Conservation (phyloP, 495 filamentous ascomycete species). For the Thozetella sp. region DNA sequence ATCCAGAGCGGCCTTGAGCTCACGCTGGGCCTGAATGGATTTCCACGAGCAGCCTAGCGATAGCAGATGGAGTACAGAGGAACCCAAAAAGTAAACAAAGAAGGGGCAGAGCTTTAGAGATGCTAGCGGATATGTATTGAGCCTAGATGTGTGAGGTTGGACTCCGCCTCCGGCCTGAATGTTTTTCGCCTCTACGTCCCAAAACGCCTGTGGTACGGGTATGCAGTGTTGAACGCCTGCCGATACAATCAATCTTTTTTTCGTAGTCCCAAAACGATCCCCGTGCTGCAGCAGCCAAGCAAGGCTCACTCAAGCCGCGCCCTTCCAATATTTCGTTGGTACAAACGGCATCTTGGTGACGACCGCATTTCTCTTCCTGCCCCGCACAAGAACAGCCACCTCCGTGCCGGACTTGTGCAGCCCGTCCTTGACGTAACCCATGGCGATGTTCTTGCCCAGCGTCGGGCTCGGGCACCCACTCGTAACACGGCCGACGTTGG, state of each 20-base stretch:
- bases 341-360: slow-evolving; percentile 96
- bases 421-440: slow-evolving; percentile 88
- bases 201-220: neutral
- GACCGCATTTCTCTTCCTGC: slow-evolving; percentile 75
- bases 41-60: slow-evolving; percentile 3
- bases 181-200: neutral
- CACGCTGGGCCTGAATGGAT: slow-evolving; percentile 18
- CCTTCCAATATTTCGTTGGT: slow-evolving; percentile 73
- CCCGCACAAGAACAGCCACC: slow-evolving; percentile 77
- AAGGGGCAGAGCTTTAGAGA: neutral
- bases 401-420: slow-evolving; percentile 87
- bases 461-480: slow-evolving; percentile 89
- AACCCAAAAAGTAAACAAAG: no score
- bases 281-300: no score
- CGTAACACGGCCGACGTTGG: slow-evolving; percentile 68
- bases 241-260: no score
- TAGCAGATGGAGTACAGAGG: no score
- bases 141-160: slow-evolving; percentile 3
- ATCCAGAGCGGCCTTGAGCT: slow-evolving; percentile 15
- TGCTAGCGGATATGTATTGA: neutral
- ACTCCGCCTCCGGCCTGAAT: neutral
- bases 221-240: neutral
- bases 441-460: slow-evolving; percentile 86
- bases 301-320: slow-evolving; percentile 10
- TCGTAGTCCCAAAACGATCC: no score